Evolutionary conservation across 768 basidiomycete genomes (phyloP).

Genomic region (Boletus speciosus): DNA sequence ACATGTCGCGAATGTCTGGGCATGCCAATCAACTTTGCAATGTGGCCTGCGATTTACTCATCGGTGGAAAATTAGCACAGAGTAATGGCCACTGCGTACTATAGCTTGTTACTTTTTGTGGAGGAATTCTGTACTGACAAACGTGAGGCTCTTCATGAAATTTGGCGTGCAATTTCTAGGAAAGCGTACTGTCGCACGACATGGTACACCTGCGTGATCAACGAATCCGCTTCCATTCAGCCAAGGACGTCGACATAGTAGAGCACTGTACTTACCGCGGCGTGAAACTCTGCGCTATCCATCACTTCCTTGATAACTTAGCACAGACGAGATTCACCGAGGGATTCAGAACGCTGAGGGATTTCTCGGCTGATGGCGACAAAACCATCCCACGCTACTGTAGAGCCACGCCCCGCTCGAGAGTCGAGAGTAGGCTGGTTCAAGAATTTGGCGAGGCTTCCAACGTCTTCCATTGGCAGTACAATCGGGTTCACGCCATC

Average conservation of each 20-base stretch:
- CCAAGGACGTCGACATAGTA: background rate
- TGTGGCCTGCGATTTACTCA: slow-evolving; percentile 50
- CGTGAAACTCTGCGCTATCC: slow-evolving; percentile 64
- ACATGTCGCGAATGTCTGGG: slow-evolving; percentile 77
- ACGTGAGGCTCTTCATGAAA: background rate
- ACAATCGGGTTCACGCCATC: background rate
- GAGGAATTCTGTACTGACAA: slow-evolving; percentile 47
- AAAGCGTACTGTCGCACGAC: slow-evolving; percentile 48
- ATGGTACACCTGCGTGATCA: slow-evolving; percentile 58
- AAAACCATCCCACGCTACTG: background rate
- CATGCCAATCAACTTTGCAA: slow-evolving; percentile 79
- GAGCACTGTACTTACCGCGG: slow-evolving; percentile 39
- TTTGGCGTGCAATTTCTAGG: background rate
- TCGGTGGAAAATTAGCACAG: background rate
- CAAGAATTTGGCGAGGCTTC: background rate
- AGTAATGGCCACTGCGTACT: slow-evolving; percentile 37
- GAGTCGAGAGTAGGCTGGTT: too few relatives aligned
- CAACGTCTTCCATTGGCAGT: background rate
- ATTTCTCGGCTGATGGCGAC: background rate
- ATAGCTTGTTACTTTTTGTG: slow-evolving; percentile 68
- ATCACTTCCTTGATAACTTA: slow-evolving; percentile 25
- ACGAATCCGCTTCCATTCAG: background rate
- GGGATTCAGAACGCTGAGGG: background rate
- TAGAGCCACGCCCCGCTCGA: background rate
- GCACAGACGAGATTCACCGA: background rate